These are phyloP conservation scores for Talaromyces piceae DNA, from an alignment of 2,329 filamentous ascomycete genomes.

Conservation along the genomic window DNA sequence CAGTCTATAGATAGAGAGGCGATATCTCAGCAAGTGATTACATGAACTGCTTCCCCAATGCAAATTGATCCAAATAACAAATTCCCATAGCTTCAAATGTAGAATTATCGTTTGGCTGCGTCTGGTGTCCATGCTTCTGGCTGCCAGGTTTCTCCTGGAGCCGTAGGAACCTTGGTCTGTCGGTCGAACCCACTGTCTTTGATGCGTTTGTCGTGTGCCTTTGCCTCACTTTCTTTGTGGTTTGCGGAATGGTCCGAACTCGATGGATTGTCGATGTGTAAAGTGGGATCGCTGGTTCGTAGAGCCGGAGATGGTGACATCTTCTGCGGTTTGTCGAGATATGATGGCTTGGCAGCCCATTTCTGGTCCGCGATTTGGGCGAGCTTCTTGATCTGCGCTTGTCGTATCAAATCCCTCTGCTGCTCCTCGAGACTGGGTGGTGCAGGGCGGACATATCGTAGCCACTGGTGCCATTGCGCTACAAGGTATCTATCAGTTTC, in stretches of 20 bases:
- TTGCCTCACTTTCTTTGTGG: constrained; percentile 25
- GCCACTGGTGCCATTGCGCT: constrained; percentile 64
- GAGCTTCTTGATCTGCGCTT: constrained; percentile 52
- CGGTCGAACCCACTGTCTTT: constrained; percentile 37
- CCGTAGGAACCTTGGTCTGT: constrained; percentile 51
- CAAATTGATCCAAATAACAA: no score
- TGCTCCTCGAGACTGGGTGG: constrained; percentile 54
- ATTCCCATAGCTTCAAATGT: background rate
- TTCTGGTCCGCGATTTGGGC: constrained; percentile 53
- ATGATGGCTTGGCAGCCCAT: constrained; percentile 54
- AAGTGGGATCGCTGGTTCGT: constrained; percentile 35
- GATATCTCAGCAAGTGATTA: background rate
- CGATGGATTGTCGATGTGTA: constrained; percentile 23
- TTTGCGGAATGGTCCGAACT: constrained; percentile 22
- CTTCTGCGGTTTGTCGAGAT: constrained; percentile 50
- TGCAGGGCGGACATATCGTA: constrained; percentile 52
- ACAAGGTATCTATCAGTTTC: no score
- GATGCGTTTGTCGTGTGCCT: constrained; percentile 13
- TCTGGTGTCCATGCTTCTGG: constrained; percentile 55
- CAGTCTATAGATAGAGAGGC: background rate
- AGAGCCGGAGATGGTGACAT: constrained; percentile 39
- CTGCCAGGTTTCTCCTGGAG: constrained; percentile 60
- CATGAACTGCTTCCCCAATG: background rate
- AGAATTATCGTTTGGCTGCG: constrained; percentile 29
- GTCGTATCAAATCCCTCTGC: constrained; percentile 48